Conservation (phyloP, 169 alveolate species). For the Cryptosporidium tyzzeri region DNA sequence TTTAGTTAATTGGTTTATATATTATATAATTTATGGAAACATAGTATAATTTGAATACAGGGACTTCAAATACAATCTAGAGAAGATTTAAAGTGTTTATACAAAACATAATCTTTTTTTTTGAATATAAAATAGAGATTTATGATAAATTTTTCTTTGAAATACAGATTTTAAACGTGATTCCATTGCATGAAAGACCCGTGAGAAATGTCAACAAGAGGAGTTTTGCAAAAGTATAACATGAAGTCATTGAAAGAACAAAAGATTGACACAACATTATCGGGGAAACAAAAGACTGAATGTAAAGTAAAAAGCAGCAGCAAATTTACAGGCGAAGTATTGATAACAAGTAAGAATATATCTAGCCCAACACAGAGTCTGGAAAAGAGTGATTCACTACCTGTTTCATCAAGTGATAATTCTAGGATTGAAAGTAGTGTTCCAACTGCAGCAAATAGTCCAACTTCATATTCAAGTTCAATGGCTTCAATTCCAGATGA, state of each 20-base stretch:
- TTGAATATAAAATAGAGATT: not conserved
- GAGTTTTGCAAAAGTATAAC: conserved; percentile 35
- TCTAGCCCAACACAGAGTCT: conserved; percentile 25
- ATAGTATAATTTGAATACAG: no score
- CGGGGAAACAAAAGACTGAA: conserved; percentile 28
- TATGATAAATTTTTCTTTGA: not conserved
- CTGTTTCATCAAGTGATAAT: conserved; percentile 1
- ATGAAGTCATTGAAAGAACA: conserved; percentile 64
- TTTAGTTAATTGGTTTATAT: not conserved
- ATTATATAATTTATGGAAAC: not conserved
- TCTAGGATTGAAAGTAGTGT: conserved; percentile 23
- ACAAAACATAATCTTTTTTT: not conserved
- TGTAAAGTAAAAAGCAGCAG: not conserved
- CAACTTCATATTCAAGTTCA: conserved; percentile 73
- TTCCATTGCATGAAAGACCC: not conserved
- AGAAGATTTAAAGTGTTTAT: not conserved
- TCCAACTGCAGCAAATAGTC: conserved; percentile 76
- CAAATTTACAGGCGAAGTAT: not conserved
- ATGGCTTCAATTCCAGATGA: conserved; percentile 45
- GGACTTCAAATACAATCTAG: not conserved
- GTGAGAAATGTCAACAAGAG: conserved; percentile 51
- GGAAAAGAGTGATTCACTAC: conserved; percentile 8
- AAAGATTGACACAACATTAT: conserved; percentile 15
- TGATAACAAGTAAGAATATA: not conserved
- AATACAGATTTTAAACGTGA: not conserved